Base-by-base conservation (phyloP, 768 basidiomycete species). In the Tricholoma flavovirens region DNA sequence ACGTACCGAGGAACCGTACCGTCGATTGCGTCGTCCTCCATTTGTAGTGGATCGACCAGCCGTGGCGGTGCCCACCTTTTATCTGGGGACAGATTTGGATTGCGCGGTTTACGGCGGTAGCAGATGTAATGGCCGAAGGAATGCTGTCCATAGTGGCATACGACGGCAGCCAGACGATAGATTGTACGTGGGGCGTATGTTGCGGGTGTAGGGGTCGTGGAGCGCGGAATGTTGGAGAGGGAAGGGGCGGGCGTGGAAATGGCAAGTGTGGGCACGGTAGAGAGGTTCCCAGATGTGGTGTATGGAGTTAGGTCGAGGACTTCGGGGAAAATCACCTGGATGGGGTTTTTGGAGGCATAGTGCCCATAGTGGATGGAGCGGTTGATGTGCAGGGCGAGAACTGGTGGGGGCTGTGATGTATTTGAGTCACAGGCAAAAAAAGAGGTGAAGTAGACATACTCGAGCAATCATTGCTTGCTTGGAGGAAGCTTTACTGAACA, bases 111-210 rank as follows among this genome's bases (percentile, higher is more conserved):
- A 48, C 95, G 79, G 14, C 97, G 81, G 67, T 86, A 96, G 62
- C 90, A 93, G 60, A 98, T 83, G 67, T 96, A 99, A 67, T 99
- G 96, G 5, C 96, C 96, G 66, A 90, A 95, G 4, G 87, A 87
- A 66, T 97, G 94, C 53, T 86, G 83, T 12, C 96, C 96, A 66
- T 86, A 96, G 70, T 98, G 96, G 62, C 93, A 93, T 14, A 98
- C 93, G 29, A 90, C 84, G 9, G 91, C 86, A 2, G 84, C 71
- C 33, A 98, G 81, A 46, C 93, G 83, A 70, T 98, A 98, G 33
- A 95, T 74, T n/a, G 84, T 86, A 45, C 83, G 75, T n/a, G 79
- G 76, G 1, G 77, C 68, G 56, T 80, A 80, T 29, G 75, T 78
- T 22, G 78, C 75, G 7, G 82, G 82, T 0, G 84, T 83, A 1